phyloP scores from a whole-genome alignment of 1,139 yeast species.

The Pichia sp. region DNA sequence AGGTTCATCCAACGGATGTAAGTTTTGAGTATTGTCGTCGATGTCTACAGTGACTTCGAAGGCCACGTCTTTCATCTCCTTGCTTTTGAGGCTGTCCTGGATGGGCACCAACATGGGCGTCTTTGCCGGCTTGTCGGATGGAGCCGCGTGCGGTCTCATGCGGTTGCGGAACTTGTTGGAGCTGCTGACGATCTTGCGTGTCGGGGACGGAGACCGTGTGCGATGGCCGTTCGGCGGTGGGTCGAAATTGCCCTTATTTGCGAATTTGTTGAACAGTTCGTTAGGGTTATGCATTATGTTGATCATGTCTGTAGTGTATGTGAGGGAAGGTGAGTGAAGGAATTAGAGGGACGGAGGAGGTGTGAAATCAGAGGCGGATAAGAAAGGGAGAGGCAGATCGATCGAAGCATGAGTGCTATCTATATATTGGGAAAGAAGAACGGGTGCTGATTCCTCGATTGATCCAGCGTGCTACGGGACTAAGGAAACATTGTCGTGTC shows the following conservation, averaged over 20 bases:
- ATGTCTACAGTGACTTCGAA: conserved; percentile 25
- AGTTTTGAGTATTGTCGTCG: conserved; percentile 14
- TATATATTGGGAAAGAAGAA: too few species aligned
- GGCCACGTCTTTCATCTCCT: conserved; percentile 28
- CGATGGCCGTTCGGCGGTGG: background rate
- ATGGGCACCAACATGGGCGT: background rate
- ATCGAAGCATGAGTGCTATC: too few species aligned
- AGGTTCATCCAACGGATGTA: conserved; percentile 32
- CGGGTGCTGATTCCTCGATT: too few species aligned
- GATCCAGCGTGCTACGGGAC: too few species aligned
- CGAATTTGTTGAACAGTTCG: conserved; percentile 1
- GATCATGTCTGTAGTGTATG: background rate
- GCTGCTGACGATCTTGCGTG: background rate
- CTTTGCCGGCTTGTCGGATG: background rate
- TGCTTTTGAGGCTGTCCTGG: background rate
- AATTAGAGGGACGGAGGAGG: too few species aligned
- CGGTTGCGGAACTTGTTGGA: background rate
- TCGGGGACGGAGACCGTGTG: background rate
- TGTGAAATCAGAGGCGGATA: too few species aligned
- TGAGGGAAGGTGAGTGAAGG: too few species aligned
- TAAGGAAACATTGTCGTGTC: too few species aligned
- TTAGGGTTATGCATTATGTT: background rate
- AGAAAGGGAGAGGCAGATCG: too few species aligned
- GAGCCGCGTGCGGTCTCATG: background rate
- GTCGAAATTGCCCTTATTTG: background rate